Percentiles rank a stretch among this genome's conserved stretches.
Evolutionary conservation across 2,329 filamentous ascomycete genomes (phyloP).

Genomic region (Paecilomyces dactylethromorphus): DNA sequence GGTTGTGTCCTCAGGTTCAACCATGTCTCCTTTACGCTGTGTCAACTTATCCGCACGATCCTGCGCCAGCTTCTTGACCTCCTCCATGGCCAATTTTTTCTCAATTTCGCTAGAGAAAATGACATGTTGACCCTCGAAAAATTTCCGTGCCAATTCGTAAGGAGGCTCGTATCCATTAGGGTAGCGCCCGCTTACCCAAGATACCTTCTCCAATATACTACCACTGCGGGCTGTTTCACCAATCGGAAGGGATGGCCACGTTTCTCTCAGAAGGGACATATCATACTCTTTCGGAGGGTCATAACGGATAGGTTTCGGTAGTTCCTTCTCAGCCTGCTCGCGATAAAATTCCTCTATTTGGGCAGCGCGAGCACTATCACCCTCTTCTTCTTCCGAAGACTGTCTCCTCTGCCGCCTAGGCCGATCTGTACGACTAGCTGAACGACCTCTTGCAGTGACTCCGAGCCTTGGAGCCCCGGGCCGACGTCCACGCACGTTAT

Average conservation of each 20-base stretch:
- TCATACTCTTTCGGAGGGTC: slow-evolving; percentile 23
- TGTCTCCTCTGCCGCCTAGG: slow-evolving; percentile 6
- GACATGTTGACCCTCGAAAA: slow-evolving; percentile 31
- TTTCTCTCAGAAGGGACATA: slow-evolving; percentile 25
- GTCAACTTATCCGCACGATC: slow-evolving; percentile 26
- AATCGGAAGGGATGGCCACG: slow-evolving; percentile 34
- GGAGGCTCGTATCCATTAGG: slow-evolving; percentile 28
- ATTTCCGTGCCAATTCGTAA: slow-evolving; percentile 28
- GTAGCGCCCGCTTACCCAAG: slow-evolving; percentile 26
- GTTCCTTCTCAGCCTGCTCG: slow-evolving; percentile 23
- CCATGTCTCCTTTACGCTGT: slow-evolving; percentile 29
- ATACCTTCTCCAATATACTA: slow-evolving; percentile 28
- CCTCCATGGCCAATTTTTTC: slow-evolving; percentile 26
- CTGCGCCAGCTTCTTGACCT: slow-evolving; percentile 27
- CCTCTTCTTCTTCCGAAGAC: slow-evolving; percentile 15
- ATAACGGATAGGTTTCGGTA: slow-evolving; percentile 27
- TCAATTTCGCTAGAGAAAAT: slow-evolving; percentile 31
- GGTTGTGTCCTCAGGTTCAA: slow-evolving; percentile 24
- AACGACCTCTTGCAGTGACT: slow-evolving; percentile 1
- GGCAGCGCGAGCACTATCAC: slow-evolving; percentile 13
- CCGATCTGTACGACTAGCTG: slow-evolving; percentile 4
- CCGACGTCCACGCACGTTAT: slow-evolving; percentile 14
- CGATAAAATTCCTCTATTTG: slow-evolving; percentile 22
- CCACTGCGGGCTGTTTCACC: slow-evolving; percentile 19
- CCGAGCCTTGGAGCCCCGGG: slow-evolving; percentile 5